phyloP scores from a whole-genome alignment of 83 land plant genomes.

The Diphasiastrum complanatum region DNA sequence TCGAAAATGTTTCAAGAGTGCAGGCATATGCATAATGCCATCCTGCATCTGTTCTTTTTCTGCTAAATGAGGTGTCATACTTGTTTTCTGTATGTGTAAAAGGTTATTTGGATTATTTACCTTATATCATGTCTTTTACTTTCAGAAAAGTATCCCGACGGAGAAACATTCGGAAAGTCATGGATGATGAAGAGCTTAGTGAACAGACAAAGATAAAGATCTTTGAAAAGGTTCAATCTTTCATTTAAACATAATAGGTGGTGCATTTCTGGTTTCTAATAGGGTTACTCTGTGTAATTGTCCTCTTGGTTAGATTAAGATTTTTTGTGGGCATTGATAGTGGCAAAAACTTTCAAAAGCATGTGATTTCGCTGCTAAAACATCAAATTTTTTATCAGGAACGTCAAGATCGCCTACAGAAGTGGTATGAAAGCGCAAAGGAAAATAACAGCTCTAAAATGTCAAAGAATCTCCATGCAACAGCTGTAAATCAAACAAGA shows the following conservation, averaged over 20 bases:
- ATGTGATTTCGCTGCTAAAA: too few species aligned
- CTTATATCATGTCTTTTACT: slow-evolving; percentile 9
- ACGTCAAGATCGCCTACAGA: slow-evolving; percentile 81
- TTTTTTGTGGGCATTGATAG: too few species aligned
- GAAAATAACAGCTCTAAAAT: slow-evolving; percentile 6
- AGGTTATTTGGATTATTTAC: too few species aligned
- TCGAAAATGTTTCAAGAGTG: too few species aligned
- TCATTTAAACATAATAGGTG: too few species aligned
- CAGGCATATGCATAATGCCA: too few species aligned
- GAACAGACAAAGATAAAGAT: slow-evolving; percentile 74
- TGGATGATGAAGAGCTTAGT: slow-evolving; percentile 83
- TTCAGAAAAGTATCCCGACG: slow-evolving; percentile 45
- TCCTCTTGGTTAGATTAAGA: background rate
- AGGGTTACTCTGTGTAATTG: background rate
- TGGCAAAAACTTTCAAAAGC: too few species aligned
- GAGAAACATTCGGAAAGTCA: slow-evolving; percentile 61
- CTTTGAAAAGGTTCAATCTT: slow-evolving; percentile 92
- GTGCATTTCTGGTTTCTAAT: background rate
- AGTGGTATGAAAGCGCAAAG: slow-evolving; percentile 38
- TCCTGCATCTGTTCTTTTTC: too few species aligned
- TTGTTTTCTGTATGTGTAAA: background rate
- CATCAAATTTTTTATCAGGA: slow-evolving; percentile 37
- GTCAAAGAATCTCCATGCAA: background rate
- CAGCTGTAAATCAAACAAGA: background rate
- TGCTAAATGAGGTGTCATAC: too few species aligned